Evolutionary conservation across 305 asterid species (phyloP), one percentile per base, ranked within the genome.

Genomic region (Fraxinus xanthoxyloides): DNA sequence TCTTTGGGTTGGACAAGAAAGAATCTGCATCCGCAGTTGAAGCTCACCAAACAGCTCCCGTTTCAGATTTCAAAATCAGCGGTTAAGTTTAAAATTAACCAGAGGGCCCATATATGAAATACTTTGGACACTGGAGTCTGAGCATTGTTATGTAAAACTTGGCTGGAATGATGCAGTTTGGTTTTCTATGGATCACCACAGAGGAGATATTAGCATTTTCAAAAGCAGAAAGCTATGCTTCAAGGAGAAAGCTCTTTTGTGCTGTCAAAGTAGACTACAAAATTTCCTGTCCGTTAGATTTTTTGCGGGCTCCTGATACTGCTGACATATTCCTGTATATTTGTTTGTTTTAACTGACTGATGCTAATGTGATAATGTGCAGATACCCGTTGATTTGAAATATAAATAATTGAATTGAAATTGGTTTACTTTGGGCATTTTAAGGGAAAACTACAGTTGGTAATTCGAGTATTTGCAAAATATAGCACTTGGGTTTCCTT

Each of bases 1-100:
- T 97, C 87, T 92, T 93, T 79, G 96, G 94, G 77, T 81, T 87
- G 63, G 98, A 94, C 83, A 92, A 91, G 92, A 97, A 92, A 84
- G 98, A 91, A 82, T 77, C 89, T 40, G 85, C 88, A 80, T 82
- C 95, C 21, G 77, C 88, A 36, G 90, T 84, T 81, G 95, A 92
- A 85, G 84, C 92, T 78, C 90, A 81, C 77, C 91, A 90, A 56
- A 85, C 82, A 78, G 82, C 87, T 67, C 76, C 92, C 38, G 70
- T 88, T 81, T 81, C 90, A 23, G 97, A 91, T 84, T 84, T 83
- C 82, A 89, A 89, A 84, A 90, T 92, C 77, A 86, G 91, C 34
- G 70, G 92, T 79, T 83, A 89, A 43, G 93, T 90, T 87, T 90
- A 80, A 83, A 56, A 79, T 79, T 67, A 48, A 75, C 32, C 61